Percentiles rank a stretch among this genome's conserved stretches.
Conservation (phyloP, 2,329 filamentous ascomycete species). For the Eutypa lata region DNA sequence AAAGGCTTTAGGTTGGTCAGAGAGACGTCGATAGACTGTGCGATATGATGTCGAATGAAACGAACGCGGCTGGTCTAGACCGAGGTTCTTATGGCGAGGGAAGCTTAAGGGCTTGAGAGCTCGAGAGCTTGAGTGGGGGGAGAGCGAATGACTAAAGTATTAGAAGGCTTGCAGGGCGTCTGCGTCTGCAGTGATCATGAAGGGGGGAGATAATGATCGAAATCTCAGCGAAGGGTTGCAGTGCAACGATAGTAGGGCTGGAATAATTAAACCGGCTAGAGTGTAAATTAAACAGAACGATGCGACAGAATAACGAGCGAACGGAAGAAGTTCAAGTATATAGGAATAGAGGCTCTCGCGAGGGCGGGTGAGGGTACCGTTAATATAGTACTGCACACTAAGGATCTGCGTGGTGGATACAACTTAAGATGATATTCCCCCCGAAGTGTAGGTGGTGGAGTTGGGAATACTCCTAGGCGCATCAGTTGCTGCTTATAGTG, state of each 20-base stretch:
- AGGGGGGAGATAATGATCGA: background rate
- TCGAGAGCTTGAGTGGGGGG: background rate
- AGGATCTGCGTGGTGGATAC: conserved; percentile 8
- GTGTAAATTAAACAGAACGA: background rate
- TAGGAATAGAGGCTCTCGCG: conserved; percentile 6
- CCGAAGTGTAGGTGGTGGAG: conserved; percentile 3
- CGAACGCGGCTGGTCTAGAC: background rate
- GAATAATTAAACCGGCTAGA: background rate
- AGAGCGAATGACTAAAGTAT: background rate
- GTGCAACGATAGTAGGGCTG: background rate
- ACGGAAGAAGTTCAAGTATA: conserved; percentile 9
- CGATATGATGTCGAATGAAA: background rate
- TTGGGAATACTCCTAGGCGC: background rate
- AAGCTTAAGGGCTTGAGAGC: background rate
- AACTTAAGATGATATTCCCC: conserved; percentile 1
- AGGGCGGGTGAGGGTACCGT: conserved; percentile 2
- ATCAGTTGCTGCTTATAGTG: background rate
- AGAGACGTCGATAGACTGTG: background rate
- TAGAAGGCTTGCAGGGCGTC: background rate
- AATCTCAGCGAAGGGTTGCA: background rate
- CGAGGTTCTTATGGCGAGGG: background rate
- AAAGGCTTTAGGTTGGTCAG: background rate
- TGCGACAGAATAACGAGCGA: background rate
- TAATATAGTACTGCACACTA: conserved; percentile 12
- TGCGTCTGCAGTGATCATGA: background rate